Conservation (phyloP, 352 stramenopile species). For the Globisporangium okanoganense region DNA sequence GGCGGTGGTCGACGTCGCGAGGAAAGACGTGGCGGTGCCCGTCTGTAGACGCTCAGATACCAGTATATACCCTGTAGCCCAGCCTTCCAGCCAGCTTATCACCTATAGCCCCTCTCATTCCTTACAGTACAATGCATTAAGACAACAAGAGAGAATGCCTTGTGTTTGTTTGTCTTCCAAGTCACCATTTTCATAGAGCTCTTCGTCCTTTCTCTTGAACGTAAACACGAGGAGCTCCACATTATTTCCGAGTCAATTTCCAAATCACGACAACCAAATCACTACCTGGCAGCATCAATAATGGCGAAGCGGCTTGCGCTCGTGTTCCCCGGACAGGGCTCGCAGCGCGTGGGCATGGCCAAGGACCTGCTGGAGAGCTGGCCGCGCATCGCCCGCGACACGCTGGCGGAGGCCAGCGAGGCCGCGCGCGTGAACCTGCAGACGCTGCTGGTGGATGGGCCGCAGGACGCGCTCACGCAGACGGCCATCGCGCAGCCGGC, state of each 20-base stretch:
- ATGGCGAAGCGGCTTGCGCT: conserved; percentile 45
- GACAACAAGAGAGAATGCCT: neutral
- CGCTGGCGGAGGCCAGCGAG: conserved; percentile 80
- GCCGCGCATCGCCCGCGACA: conserved; percentile 42
- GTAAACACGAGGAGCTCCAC: neutral
- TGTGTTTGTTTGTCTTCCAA: neutral
- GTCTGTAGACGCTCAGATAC: conserved; percentile 27
- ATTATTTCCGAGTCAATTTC: neutral
- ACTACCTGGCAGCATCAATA: neutral
- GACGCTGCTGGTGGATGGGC: conserved; percentile 56
- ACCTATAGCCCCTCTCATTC: neutral
- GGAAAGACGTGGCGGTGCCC: conserved; percentile 29
- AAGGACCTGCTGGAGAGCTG: conserved; percentile 74
- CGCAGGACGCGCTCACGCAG: conserved; percentile 54
- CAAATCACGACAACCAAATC: neutral
- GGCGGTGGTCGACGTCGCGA: conserved; percentile 28
- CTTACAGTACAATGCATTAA: conserved; percentile 4
- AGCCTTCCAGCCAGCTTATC: neutral
- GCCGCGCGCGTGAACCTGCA: conserved; percentile 53
- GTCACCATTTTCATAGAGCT: neutral
- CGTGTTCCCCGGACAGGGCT: conserved; percentile 84
- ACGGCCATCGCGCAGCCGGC: conserved; percentile 77
- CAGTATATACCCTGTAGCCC: neutral
- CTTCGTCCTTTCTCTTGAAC: conserved; percentile 2
- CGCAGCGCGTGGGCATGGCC: conserved; percentile 75